Evolutionary conservation across 73 alveolate genomes (phyloP).

Genomic region (Paramecium bursaria): DNA sequence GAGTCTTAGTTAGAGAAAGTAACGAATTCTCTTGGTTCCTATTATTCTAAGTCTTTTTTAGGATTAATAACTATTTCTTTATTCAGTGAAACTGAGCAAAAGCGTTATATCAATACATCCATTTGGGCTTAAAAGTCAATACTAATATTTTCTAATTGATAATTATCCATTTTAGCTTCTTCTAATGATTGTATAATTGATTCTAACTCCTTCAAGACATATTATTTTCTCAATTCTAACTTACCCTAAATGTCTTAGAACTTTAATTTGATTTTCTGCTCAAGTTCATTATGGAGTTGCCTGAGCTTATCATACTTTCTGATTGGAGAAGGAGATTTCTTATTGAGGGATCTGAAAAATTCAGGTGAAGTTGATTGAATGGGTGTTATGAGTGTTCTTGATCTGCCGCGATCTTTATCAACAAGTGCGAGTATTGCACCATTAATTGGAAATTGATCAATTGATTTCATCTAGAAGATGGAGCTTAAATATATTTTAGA

Average conservation of each 20-base stretch:
- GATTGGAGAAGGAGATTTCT: neutral
- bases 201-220: neutral
- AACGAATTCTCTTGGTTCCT: constrained; percentile 8
- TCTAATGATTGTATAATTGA: neutral
- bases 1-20: constrained; percentile 10
- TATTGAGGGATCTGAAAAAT: neutral
- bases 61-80: neutral
- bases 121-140: constrained; percentile 24
- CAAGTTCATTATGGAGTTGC: neutral
- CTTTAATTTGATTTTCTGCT: neutral
- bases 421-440: constrained; percentile 13
- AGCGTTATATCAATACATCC: too few species aligned
- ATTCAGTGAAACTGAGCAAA: too few species aligned
- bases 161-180: neutral
- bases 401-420: neutral
- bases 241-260: neutral
- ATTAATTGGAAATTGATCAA: constrained; percentile 35
- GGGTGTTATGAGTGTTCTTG: neutral
- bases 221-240: constrained; percentile 2
- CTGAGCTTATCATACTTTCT: neutral
- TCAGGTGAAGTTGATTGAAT: neutral
- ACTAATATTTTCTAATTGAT: neutral
- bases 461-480: too few species aligned
- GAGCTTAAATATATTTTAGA: constrained; percentile 19
- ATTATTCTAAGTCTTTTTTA: neutral